These are phyloP conservation scores for Breviolum minutum DNA, from an alignment of 73 alveolate species.

Conservation along the genomic window DNA sequence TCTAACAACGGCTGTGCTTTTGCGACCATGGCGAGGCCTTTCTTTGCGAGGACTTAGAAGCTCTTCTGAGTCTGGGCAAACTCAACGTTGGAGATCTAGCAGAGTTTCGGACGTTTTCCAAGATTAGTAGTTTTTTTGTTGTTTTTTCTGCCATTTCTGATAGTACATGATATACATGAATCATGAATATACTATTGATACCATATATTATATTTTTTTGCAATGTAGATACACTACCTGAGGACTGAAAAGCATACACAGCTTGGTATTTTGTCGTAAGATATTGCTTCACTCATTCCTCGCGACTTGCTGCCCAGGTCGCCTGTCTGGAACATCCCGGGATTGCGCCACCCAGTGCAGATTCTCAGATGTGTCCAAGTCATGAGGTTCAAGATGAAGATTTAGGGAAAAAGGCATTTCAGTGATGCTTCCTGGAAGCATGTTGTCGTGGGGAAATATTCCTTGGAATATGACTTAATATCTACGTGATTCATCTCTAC, in stretches of 20 bases:
- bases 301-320: background rate
- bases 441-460: too few relatives aligned
- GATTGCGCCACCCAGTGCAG: conserved; percentile 43
- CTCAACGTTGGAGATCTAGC: background rate
- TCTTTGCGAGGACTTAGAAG: conserved; percentile 26
- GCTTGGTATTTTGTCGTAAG: background rate
- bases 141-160: background rate
- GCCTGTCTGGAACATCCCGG: background rate
- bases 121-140: background rate
- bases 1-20: too few relatives aligned
- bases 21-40: background rate
- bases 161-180: background rate
- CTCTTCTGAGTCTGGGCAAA: background rate
- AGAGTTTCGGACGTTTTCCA: background rate
- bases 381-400: background rate
- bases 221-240: too few relatives aligned
- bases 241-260: too few relatives aligned
- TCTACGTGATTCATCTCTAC: background rate
- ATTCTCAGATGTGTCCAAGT: background rate
- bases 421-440: too few relatives aligned
- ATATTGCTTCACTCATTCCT: background rate
- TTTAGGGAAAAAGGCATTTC: too few relatives aligned
- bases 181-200: too few relatives aligned
- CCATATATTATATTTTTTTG: too few relatives aligned
- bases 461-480: background rate